Evolutionary conservation across 441 rosid species (phyloP).

Genomic region (Erodium moschatum): DNA sequence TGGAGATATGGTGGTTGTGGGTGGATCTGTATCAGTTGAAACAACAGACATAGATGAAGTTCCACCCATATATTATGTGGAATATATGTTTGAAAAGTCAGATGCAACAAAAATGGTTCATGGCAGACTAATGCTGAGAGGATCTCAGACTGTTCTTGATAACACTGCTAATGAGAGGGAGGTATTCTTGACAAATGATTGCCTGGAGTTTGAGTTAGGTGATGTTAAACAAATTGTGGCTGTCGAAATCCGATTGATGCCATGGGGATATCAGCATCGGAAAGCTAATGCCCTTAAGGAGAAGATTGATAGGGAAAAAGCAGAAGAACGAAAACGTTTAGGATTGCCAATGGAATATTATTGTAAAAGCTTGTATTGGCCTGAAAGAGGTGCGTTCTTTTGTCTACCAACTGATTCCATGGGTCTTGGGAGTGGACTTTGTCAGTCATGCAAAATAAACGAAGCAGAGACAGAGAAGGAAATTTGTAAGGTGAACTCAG

Average conservation of each 20-base stretch:
- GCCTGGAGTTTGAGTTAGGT: constrained; percentile 41
- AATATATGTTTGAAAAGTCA: constrained; percentile 60
- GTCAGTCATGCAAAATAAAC: constrained; percentile 20
- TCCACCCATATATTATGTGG: constrained; percentile 53
- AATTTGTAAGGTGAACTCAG: not conserved
- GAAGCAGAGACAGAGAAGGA: constrained; percentile 15
- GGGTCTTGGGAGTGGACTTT: constrained; percentile 22
- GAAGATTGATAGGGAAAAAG: constrained; percentile 15
- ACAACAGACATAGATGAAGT: constrained; percentile 33
- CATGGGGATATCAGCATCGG: constrained; percentile 65
- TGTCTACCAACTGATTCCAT: constrained; percentile 14
- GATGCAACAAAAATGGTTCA: constrained; percentile 58
- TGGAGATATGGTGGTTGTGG: constrained; percentile 46
- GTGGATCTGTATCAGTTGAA: constrained; percentile 42
- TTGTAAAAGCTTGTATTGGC: constrained; percentile 22
- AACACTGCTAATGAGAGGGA: constrained; percentile 67
- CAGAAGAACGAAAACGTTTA: constrained; percentile 6
- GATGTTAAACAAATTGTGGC: constrained; percentile 38
- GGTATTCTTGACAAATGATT: constrained; percentile 52
- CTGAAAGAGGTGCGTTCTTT: constrained; percentile 20
- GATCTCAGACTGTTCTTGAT: constrained; percentile 57
- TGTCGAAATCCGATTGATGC: constrained; percentile 41
- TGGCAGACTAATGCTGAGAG: constrained; percentile 53
- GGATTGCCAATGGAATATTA: constrained; percentile 17
- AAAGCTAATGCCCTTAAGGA: constrained; percentile 20